These are phyloP conservation scores for Ceratocystis diversiconidia DNA, from an alignment of 2,329 filamentous ascomycete genomes.

Conservation along the genomic window DNA sequence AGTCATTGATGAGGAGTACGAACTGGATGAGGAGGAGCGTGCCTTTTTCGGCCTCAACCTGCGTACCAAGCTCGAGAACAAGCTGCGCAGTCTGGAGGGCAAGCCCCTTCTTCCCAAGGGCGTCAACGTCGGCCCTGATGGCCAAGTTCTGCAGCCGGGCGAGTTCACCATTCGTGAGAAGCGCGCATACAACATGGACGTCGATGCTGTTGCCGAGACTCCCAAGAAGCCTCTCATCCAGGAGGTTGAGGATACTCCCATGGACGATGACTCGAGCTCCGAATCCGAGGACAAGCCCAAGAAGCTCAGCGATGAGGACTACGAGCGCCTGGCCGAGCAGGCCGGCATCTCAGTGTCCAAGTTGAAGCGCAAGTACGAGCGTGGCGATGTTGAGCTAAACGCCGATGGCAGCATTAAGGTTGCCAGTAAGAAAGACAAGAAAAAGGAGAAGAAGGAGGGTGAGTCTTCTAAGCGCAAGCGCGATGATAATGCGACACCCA, in stretches of 20 bases:
- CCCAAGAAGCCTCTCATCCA: constrained; percentile 34
- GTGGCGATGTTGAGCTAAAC: constrained; percentile 56
- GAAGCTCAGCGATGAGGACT: constrained; percentile 24
- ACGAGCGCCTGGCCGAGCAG: constrained; percentile 45
- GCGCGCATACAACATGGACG: constrained; percentile 86
- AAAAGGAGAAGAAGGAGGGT: constrained; percentile 48
- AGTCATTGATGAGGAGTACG: constrained; percentile 44
- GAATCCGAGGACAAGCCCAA: constrained; percentile 24
- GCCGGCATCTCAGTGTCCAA: constrained; percentile 59
- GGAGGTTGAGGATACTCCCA: constrained; percentile 31
- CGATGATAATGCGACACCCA: constrained; percentile 33
- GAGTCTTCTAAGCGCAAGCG: constrained; percentile 46
- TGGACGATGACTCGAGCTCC: constrained; percentile 27
- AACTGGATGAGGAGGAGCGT: constrained; percentile 78
- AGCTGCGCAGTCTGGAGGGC: constrained; percentile 68
- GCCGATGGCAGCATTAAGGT: constrained; percentile 51
- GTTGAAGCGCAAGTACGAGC: constrained; percentile 65
- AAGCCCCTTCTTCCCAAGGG: constrained; percentile 73
- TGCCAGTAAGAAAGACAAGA: constrained; percentile 61
- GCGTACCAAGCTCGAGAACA: constrained; percentile 60
- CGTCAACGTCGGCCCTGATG: constrained; percentile 59
- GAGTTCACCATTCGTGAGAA: constrained; percentile 91
- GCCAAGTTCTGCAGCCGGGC: constrained; percentile 46
- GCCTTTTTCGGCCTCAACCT: constrained; percentile 61
- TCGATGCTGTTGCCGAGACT: constrained; percentile 56